Percentiles rank a stretch among this genome's conserved stretches.
These are phyloP conservation scores for Sophora flavescens DNA, from an alignment of 306 rosid species.

Conservation along the genomic window DNA sequence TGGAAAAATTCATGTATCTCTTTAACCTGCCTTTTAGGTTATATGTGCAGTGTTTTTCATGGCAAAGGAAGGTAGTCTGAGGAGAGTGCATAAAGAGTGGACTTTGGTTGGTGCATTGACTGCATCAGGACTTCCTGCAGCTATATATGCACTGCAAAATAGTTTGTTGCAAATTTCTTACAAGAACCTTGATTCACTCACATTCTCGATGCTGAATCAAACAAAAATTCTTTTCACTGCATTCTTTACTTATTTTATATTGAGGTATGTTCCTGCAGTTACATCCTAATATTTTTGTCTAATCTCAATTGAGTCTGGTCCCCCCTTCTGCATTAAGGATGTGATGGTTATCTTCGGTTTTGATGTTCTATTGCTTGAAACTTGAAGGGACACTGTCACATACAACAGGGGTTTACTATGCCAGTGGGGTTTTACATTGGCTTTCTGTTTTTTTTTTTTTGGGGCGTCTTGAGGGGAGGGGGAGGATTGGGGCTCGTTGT, in stretches of 20 bases:
- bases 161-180: slow-evolving; percentile 96
- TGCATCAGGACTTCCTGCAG: slow-evolving; percentile 98
- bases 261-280: slow-evolving; percentile 67
- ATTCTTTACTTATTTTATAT: slow-evolving; percentile 74
- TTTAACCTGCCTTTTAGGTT: slow-evolving; percentile 57
- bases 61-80: slow-evolving; percentile 80
- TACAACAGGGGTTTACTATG: background rate
- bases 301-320: background rate
- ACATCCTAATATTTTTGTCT: slow-evolving; percentile 29
- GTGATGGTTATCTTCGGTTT: background rate
- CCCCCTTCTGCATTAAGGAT: background rate
- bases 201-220: slow-evolving; percentile 95
- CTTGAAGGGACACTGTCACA: slow-evolving; percentile 11
- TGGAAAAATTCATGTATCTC: slow-evolving; percentile 31
- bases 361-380: background rate
- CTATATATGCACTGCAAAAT: slow-evolving; percentile 93
- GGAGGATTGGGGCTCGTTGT: background rate
- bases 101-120: slow-evolving; percentile 87
- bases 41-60: slow-evolving; percentile 80
- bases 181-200: slow-evolving; percentile 95
- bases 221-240: slow-evolving; percentile 96
- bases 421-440: background rate
- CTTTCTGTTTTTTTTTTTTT: background rate
- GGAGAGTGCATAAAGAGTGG: slow-evolving; percentile 74
- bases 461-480: background rate